Evolutionary conservation across 2,329 filamentous ascomycete genomes (phyloP).

Genomic region (Verticillium tricorpus): DNA sequence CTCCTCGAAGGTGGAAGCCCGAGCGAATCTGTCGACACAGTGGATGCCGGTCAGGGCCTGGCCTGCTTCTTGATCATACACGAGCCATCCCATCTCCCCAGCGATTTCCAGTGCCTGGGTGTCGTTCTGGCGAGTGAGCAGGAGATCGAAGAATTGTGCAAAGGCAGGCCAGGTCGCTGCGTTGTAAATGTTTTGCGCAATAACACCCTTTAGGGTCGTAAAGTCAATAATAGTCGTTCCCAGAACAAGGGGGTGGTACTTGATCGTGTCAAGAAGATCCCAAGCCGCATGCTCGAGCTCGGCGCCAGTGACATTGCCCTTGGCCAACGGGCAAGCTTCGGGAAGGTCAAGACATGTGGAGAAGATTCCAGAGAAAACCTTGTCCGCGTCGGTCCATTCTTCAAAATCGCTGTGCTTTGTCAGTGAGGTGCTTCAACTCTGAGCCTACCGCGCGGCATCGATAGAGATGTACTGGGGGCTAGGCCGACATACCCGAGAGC

Average conservation of each 20-base stretch:
- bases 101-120: background rate
- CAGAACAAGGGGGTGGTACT: conserved; percentile 16
- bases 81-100: background rate
- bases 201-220: conserved; percentile 8
- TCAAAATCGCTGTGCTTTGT: conserved; percentile 17
- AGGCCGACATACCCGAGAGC: background rate
- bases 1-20: conserved; percentile 20
- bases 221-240: conserved; percentile 19
- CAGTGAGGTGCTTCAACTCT: background rate
- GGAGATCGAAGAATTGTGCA: conserved; percentile 3
- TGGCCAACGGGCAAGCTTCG: conserved; percentile 17
- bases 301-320: conserved; percentile 9
- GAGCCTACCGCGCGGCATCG: background rate
- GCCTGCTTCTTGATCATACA: background rate
- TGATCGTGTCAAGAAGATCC: conserved; percentile 17
- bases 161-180: conserved; percentile 17
- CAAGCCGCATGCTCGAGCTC: conserved; percentile 19
- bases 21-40: conserved; percentile 27
- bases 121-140: background rate
- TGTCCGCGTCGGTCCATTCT: conserved; percentile 18
- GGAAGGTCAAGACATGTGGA: conserved; percentile 16
- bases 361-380: conserved; percentile 20
- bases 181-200: background rate
- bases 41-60: conserved; percentile 19
- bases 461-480: no score